A percentile compares a stretch with the other conserved stretches of the same genome.
Evolutionary conservation across 2,329 filamentous ascomycete genomes (phyloP).

Genomic region (Graphilbum fragrans): DNA sequence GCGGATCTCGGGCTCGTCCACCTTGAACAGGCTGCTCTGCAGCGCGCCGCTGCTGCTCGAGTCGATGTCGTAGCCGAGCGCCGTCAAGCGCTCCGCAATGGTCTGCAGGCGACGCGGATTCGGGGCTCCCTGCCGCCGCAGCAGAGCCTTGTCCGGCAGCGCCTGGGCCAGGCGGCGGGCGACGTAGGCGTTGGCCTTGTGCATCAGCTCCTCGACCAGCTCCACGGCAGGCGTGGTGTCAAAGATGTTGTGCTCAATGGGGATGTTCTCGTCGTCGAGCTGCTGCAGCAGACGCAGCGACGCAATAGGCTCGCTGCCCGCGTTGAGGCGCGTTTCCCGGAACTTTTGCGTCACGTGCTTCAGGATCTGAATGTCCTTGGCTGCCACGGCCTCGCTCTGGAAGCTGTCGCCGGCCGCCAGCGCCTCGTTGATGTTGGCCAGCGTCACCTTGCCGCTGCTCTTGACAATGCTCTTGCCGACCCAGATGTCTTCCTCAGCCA

Average conservation of each 20-base stretch:
- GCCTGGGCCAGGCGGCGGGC: conserved; percentile 70
- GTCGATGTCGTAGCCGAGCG: conserved; percentile 82
- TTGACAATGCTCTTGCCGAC: conserved; percentile 89
- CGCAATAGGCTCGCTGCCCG: conserved; percentile 66
- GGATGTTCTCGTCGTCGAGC: conserved; percentile 94
- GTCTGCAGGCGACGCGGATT: conserved; percentile 81
- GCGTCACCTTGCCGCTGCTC: conserved; percentile 74
- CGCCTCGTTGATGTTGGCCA: conserved; percentile 76
- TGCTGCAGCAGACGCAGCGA: conserved; percentile 84
- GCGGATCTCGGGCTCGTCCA: conserved; percentile 77
- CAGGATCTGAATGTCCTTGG: conserved; percentile 70
- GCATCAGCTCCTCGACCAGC: conserved; percentile 86
- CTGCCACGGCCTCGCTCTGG: conserved; percentile 51
- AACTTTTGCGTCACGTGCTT: conserved; percentile 80
- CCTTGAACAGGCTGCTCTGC: conserved; percentile 89
- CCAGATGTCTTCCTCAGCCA: conserved; percentile 82
- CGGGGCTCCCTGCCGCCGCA: conserved; percentile 75
- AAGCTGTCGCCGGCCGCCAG: conserved; percentile 52
- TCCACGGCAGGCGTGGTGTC: conserved; percentile 82
- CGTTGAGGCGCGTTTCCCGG: conserved; percentile 73
- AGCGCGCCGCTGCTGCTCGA: conserved; percentile 78
- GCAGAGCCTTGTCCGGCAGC: conserved; percentile 82
- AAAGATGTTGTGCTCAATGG: conserved; percentile 92
- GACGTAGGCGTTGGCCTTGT: conserved; percentile 84
- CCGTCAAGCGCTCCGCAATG: conserved; percentile 86